phyloP scores from a whole-genome alignment of 1,139 yeast genomes.

The Eremothecium sinecaudum region DNA sequence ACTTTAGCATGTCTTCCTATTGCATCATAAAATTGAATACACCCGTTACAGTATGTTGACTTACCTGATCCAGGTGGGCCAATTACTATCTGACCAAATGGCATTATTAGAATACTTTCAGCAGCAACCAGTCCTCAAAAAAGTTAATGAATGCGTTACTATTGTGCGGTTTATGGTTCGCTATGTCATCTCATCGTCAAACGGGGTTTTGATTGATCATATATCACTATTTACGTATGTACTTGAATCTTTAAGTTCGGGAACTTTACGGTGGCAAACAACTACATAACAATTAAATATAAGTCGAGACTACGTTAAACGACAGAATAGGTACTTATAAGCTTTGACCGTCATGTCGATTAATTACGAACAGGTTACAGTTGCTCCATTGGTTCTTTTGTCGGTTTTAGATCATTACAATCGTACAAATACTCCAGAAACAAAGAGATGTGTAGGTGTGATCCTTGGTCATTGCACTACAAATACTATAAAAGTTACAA shows the following conservation, averaged over 20 bases:
- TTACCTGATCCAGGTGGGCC: conserved; percentile 99
- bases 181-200: too few species aligned
- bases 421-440: conserved; percentile 60
- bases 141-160: too few species aligned
- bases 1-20: conserved; percentile 82
- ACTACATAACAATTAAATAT: too few species aligned
- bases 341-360: conserved; percentile 7
- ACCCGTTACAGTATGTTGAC: conserved; percentile 87
- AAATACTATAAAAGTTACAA: conserved; percentile 55
- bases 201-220: too few species aligned
- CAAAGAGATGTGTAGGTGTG: conserved; percentile 89
- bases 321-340: too few species aligned
- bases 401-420: conserved; percentile 95
- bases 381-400: conserved; percentile 88
- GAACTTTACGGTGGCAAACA: too few species aligned
- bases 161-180: too few species aligned
- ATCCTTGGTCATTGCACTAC: conserved; percentile 70
- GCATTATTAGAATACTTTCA: too few species aligned
- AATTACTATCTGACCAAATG: conserved; percentile 84
- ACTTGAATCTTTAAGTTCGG: too few species aligned
- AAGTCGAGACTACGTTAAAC: too few species aligned
- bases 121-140: too few species aligned
- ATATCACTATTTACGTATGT: too few species aligned
- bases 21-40: conserved; percentile 84
- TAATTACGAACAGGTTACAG: conserved; percentile 58